These are phyloP conservation scores for Candida endomychidarum DNA, from an alignment of 805 yeast species.

Conservation along the genomic window DNA sequence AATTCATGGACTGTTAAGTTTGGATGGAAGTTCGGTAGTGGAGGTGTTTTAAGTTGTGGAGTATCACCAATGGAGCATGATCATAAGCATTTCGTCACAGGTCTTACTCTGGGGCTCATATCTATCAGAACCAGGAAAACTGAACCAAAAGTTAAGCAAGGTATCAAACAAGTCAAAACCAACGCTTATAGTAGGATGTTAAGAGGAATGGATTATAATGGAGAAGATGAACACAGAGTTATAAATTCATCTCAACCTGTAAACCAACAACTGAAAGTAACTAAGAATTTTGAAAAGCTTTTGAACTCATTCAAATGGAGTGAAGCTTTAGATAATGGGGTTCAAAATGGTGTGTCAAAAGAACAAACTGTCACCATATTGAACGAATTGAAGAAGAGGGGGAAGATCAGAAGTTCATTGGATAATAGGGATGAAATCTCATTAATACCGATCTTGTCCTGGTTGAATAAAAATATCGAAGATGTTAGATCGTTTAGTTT, in stretches of 20 bases:
- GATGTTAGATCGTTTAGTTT: slow-evolving; percentile 71
- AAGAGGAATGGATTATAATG: slow-evolving; percentile 87
- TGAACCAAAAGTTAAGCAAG: slow-evolving; percentile 54
- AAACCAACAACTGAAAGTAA: slow-evolving; percentile 49
- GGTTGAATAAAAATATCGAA: slow-evolving; percentile 76
- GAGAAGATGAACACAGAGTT: slow-evolving; percentile 79
- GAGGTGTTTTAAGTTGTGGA: slow-evolving; percentile 87
- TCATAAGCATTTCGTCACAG: slow-evolving; percentile 83
- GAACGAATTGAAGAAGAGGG: slow-evolving; percentile 83
- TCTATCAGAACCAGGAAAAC: slow-evolving; percentile 86
- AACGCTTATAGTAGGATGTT: slow-evolving; percentile 76
- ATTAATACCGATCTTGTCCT: slow-evolving; percentile 80
- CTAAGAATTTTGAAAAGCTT: slow-evolving; percentile 79
- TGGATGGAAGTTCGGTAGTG: slow-evolving; percentile 93
- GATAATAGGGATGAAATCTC: slow-evolving; percentile 81
- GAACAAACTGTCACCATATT: slow-evolving; percentile 81
- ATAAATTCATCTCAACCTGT: slow-evolving; percentile 54
- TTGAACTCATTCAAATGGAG: slow-evolving; percentile 88
- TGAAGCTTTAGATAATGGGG: slow-evolving; percentile 88
- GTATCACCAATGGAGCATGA: slow-evolving; percentile 67
- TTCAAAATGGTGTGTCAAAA: slow-evolving; percentile 71
- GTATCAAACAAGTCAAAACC: slow-evolving; percentile 49
- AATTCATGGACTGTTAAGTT: slow-evolving; percentile 83
- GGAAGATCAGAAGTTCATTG: slow-evolving; percentile 81
- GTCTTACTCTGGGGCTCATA: slow-evolving; percentile 84